A percentile compares a stretch with the other conserved stretches of the same genome.
Conservation (phyloP, 192 early-diverging fungal genomes). For the Paraglomus brasilianum region DNA sequence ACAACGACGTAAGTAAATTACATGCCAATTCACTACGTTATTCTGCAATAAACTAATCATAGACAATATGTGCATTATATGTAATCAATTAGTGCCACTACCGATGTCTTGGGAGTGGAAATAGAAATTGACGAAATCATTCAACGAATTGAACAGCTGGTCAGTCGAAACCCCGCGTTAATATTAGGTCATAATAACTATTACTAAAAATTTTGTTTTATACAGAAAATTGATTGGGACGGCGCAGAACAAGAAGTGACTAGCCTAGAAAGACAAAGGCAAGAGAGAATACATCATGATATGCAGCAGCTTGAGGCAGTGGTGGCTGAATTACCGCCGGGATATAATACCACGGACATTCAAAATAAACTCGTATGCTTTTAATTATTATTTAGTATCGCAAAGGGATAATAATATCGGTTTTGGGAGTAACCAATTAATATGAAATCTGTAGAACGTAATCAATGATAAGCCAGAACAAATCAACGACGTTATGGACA, state of each 20-base stretch:
- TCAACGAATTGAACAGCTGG: conserved; percentile 6
- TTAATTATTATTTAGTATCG: neutral
- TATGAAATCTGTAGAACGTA: conserved; percentile 30
- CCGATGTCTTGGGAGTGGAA: conserved; percentile 23
- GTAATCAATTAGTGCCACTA: too few relatives aligned
- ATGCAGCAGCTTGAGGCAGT: conserved; percentile 36
- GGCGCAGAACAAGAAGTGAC: conserved; percentile 35
- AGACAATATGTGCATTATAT: neutral
- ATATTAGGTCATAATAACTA: too few relatives aligned
- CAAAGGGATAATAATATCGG: neutral
- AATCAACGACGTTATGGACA: conserved; percentile 8
- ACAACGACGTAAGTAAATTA: conserved; percentile 34
- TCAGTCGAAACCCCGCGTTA: too few relatives aligned
- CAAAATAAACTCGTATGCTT: conserved; percentile 41
- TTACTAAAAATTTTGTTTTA: too few relatives aligned
- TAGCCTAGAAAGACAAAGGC: conserved; percentile 34
- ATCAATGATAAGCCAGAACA: conserved; percentile 22
- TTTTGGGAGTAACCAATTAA: neutral
- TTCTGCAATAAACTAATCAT: too few relatives aligned
- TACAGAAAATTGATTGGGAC: conserved; percentile 39
- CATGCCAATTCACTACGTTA: neutral
- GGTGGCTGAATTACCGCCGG: conserved; percentile 27
- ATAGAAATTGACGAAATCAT: conserved; percentile 32
- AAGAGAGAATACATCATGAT: conserved; percentile 35
- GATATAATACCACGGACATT: conserved; percentile 30